Evolutionary conservation across 2,329 filamentous ascomycete genomes (phyloP).

Genomic region (Aspergillus clavatus): DNA sequence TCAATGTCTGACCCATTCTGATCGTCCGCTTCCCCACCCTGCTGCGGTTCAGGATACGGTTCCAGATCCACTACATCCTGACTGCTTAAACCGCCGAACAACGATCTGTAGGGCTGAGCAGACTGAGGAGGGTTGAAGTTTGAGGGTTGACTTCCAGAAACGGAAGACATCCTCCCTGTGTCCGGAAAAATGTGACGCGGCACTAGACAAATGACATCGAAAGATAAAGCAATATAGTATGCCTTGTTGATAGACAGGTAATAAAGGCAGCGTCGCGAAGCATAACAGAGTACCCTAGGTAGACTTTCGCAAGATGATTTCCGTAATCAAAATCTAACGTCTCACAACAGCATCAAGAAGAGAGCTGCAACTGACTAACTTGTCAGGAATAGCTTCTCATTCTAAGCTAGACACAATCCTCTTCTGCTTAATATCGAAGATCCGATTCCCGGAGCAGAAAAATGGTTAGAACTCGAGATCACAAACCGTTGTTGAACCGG

Average conservation of each 20-base stretch:
- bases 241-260: neutral
- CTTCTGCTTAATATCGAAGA: no score
- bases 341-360: no score
- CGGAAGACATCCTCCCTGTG: constrained; percentile 26
- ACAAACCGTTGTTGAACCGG: neutral
- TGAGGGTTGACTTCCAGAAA: constrained; percentile 19
- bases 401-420: no score
- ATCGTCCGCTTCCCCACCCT: constrained; percentile 2
- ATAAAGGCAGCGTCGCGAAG: neutral
- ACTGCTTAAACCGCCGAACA: constrained; percentile 27
- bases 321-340: no score
- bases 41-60: constrained; percentile 7
- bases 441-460: no score
- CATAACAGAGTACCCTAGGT: no score
- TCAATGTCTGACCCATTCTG: constrained; percentile 19
- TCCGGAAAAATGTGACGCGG: neutral
- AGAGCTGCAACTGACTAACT: no score
- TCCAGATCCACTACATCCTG: constrained; percentile 17
- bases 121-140: constrained; percentile 23
- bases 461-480: no score
- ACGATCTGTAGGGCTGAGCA: constrained; percentile 26
- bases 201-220: neutral
- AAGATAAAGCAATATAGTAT: neutral
- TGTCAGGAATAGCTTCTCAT: no score
- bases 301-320: no score